Base-by-base conservation (phyloP, 768 basidiomycete species). In the Gloeopeniophorella convolvens region DNA sequence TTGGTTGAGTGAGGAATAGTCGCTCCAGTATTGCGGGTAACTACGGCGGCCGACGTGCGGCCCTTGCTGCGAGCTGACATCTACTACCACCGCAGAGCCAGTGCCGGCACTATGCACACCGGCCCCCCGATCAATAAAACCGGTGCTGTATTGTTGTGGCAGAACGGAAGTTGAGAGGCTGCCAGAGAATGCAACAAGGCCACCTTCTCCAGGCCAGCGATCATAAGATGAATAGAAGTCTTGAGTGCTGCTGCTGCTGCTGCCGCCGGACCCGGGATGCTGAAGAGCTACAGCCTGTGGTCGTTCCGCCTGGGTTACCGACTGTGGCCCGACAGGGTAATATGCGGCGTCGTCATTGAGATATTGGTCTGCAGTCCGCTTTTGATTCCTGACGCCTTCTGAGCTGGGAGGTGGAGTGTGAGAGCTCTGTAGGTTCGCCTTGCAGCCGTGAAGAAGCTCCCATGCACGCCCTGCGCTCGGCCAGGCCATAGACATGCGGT, bases 101-200 rank as follows among this genome's bases (percentile, higher is more conserved):
- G 28, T 27, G 45, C 36, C 21, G 12, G 45, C 31, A 57, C 42
- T 36, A 48, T 42, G 52, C 21, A 54, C n/a, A n/a, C n/a, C 51
- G 30, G 30, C 45, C 31, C 73, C 69, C 33, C 78, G 77, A 53
- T 80, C 81, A 3, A 77, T 72, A 40, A 86, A 66, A 0, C 84
- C 85, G 4, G 85, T 85, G 66, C 83, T 86, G 62, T 85, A 88
- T 58, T 82, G 69, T 55, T 85, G 84, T 0, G 85, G 83, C 35
- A 88, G 72, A 21, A 84, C 83, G 0, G 83, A 82, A 15, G 85
- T 87, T 18, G 85, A 83, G 35, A 87, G 59, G 36, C 76, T 71
- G 5, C 71, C 72, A 20, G 72, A 62, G 59, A 73, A 72, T 46
- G 65, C 41, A 26, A 31, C 42, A 10, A 51, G 37, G 11, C 26